Percentiles rank a stretch among this genome's conserved stretches.
phyloP scores from a whole-genome alignment of 148 eudicot genomes.

The Silene uniflora region DNA sequence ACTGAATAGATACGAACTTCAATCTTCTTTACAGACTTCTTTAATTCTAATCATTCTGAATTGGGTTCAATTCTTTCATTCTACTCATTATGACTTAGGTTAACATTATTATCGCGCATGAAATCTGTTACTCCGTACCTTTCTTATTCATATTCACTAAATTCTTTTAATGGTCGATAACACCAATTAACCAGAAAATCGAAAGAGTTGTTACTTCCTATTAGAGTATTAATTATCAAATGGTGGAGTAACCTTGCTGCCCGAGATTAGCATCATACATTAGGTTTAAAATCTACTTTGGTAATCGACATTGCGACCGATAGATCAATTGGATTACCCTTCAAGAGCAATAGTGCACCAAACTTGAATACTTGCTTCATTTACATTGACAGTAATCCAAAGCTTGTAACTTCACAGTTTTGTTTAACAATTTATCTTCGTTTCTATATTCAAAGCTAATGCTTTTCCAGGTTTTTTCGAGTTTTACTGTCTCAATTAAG shows the following conservation, averaged over 20 bases:
- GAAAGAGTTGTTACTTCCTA: background rate
- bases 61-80: background rate
- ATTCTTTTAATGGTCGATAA: background rate
- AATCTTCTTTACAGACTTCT: background rate
- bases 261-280: background rate
- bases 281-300: background rate
- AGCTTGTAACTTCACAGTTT: background rate
- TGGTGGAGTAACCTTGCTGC: background rate
- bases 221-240: background rate
- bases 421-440: background rate
- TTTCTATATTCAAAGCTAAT: background rate
- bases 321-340: background rate
- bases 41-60: background rate
- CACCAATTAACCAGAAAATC: background rate
- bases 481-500: background rate
- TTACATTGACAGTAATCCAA: background rate
- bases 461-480: background rate
- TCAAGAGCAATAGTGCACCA: background rate
- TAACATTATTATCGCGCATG: background rate
- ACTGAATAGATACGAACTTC: background rate
- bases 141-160: background rate
- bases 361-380: background rate
- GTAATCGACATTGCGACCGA: background rate
- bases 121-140: background rate
- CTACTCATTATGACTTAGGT: background rate